These are phyloP conservation scores for Aspergillus hiratsukae DNA, from an alignment of 2,329 filamentous ascomycete species.

Conservation along the genomic window DNA sequence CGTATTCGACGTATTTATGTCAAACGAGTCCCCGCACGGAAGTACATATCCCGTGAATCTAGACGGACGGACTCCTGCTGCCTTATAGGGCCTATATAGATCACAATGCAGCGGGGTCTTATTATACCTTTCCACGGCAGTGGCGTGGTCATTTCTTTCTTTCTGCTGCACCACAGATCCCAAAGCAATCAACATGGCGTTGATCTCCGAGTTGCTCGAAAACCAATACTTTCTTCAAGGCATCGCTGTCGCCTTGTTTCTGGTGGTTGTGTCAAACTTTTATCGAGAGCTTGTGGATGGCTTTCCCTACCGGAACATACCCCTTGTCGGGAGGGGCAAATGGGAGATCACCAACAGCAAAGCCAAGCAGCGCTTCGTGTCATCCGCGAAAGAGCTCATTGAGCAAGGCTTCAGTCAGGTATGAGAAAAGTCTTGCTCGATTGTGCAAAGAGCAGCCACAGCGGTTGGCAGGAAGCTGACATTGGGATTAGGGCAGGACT, in stretches of 20 bases:
- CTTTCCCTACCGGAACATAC: conserved; percentile 23
- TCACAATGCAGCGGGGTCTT: neutral
- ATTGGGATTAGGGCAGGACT: conserved; percentile 15
- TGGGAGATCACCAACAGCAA: conserved; percentile 31
- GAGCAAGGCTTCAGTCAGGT: conserved; percentile 27
- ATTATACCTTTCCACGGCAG: neutral
- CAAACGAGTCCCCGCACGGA: neutral
- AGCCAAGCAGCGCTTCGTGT: conserved; percentile 23
- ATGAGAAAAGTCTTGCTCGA: neutral
- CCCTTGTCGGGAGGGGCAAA: conserved; percentile 24
- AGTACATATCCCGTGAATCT: neutral
- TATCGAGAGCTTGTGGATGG: conserved; percentile 24
- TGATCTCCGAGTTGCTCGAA: conserved; percentile 20
- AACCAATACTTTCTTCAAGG: conserved; percentile 20
- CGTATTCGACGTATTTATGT: neutral
- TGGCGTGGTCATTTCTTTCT: neutral
- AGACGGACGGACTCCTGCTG: neutral
- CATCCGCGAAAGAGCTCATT: conserved; percentile 21
- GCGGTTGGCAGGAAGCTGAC: neutral
- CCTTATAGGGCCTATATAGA: neutral
- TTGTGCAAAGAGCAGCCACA: too few species aligned
- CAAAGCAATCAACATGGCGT: conserved; percentile 15
- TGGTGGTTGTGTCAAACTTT: conserved; percentile 18
- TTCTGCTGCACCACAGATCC: neutral
- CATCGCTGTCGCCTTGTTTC: conserved; percentile 15